phyloP scores from a whole-genome alignment of 768 basidiomycete species.

The Suillus lakei region DNA sequence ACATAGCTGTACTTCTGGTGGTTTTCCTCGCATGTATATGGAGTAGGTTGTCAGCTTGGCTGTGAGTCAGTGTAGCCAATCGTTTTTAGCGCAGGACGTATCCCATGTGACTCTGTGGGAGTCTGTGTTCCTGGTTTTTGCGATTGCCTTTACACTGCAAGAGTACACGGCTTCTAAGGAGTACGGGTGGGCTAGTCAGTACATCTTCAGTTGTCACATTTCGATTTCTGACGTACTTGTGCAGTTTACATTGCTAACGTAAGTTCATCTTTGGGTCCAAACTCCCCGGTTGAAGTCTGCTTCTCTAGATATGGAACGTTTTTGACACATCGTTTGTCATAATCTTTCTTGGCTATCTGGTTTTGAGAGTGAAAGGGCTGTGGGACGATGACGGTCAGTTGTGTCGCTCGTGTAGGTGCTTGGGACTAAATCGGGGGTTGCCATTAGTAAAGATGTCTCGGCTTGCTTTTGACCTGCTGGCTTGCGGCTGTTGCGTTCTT shows the following conservation, averaged over 20 bases:
- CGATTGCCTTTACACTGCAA: constrained; percentile 77
- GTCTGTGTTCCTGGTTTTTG: constrained; percentile 73
- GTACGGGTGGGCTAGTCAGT: constrained; percentile 86
- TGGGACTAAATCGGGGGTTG: constrained; percentile 11
- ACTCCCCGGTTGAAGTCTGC: constrained; percentile 6
- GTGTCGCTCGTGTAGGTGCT: constrained; percentile 16
- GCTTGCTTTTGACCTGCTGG: constrained; percentile 80
- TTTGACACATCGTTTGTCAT: constrained; percentile 80
- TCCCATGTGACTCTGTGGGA: constrained; percentile 64
- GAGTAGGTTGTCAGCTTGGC: constrained; percentile 49
- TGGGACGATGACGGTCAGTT: constrained; percentile 51
- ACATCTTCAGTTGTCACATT: constrained; percentile 7
- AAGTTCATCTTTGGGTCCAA: constrained; percentile 16
- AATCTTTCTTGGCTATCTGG: constrained; percentile 71
- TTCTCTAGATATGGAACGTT: constrained; percentile 82
- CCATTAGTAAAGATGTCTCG: constrained; percentile 48
- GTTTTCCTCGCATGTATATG: constrained; percentile 78
- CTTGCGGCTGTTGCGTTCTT: constrained; percentile 85
- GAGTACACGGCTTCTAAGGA: constrained; percentile 90
- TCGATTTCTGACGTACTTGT: constrained; percentile 4
- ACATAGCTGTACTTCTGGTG: constrained; percentile 68
- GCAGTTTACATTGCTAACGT: constrained; percentile 87
- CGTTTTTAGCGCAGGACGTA: constrained; percentile 57
- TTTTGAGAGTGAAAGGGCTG: constrained; percentile 68
- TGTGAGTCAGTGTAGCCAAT: constrained; percentile 9